Conservation (phyloP, 176 grass and related monocot genomes). For the Hyparrhenia diplandra region DNA sequence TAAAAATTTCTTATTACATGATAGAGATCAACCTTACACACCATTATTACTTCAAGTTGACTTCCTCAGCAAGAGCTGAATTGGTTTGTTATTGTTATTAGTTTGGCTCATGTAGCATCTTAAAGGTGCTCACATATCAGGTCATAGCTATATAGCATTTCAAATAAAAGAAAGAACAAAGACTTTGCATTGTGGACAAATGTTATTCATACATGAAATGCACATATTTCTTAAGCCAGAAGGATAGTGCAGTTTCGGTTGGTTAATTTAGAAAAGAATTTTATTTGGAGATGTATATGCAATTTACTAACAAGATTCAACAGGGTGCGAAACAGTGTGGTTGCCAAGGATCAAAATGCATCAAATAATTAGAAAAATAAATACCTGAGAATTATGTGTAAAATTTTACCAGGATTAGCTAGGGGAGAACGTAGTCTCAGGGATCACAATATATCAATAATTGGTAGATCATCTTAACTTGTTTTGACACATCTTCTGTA, state of each 20-base stretch:
- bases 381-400: background rate
- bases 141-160: background rate
- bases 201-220: background rate
- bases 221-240: background rate
- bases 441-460: background rate
- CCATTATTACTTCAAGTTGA: slow-evolving; percentile 19
- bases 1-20: background rate
- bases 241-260: background rate
- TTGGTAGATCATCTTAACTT: slow-evolving; percentile 18
- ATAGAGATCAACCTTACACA: background rate
- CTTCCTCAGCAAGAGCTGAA: background rate
- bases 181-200: background rate
- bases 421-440: background rate
- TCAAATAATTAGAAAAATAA: background rate
- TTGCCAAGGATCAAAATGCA: background rate
- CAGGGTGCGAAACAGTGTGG: background rate
- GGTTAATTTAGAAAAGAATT: background rate
- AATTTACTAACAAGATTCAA: background rate
- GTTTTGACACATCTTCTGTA: slow-evolving; percentile 30
- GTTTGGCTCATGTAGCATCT: background rate
- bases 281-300: background rate
- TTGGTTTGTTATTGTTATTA: background rate
- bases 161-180: background rate
- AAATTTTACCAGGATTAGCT: background rate
- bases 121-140: background rate